A percentile compares a stretch with the other conserved stretches of the same genome.
These are phyloP conservation scores for Gossypium davidsonii DNA, from an alignment of 441 rosid species.

Conservation along the genomic window DNA sequence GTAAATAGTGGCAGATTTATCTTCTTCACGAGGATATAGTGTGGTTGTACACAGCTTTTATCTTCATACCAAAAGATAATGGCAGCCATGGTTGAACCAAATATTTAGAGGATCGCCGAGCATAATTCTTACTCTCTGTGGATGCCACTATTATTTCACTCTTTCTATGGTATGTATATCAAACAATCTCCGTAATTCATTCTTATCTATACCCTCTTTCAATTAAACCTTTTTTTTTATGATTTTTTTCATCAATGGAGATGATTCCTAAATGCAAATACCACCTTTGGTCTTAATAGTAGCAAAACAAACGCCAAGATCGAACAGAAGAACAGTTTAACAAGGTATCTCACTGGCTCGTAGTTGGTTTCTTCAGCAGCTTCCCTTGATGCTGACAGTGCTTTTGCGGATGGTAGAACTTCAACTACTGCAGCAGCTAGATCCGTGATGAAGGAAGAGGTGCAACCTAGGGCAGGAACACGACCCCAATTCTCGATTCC, in stretches of 20 bases:
- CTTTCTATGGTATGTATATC: too few species aligned
- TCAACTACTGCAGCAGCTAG: slow-evolving; percentile 87
- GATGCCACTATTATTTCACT: too few species aligned
- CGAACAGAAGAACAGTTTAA: slow-evolving; percentile 72
- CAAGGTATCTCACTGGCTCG: slow-evolving; percentile 43
- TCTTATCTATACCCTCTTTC: too few species aligned
- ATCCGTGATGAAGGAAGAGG: slow-evolving; percentile 72
- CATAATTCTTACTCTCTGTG: too few species aligned
- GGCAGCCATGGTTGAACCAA: too few species aligned
- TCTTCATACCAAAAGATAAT: too few species aligned
- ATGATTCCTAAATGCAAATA: neutral
- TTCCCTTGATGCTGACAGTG: slow-evolving; percentile 33
- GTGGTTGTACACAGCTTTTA: too few species aligned
- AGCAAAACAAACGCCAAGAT: slow-evolving; percentile 24
- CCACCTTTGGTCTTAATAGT: neutral
- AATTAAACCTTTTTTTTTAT: neutral
- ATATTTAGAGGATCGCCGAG: too few species aligned
- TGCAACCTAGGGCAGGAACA: slow-evolving; percentile 81
- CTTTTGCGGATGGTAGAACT: slow-evolving; percentile 69
- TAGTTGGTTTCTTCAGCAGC: slow-evolving; percentile 36
- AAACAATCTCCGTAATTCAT: too few species aligned
- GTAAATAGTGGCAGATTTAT: too few species aligned
- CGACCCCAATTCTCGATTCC: slow-evolving; percentile 93
- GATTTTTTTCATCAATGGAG: neutral
- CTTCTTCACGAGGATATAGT: too few species aligned